Conservation (phyloP, 2,329 filamentous ascomycete genomes). For the Alternaria rosae region DNA sequence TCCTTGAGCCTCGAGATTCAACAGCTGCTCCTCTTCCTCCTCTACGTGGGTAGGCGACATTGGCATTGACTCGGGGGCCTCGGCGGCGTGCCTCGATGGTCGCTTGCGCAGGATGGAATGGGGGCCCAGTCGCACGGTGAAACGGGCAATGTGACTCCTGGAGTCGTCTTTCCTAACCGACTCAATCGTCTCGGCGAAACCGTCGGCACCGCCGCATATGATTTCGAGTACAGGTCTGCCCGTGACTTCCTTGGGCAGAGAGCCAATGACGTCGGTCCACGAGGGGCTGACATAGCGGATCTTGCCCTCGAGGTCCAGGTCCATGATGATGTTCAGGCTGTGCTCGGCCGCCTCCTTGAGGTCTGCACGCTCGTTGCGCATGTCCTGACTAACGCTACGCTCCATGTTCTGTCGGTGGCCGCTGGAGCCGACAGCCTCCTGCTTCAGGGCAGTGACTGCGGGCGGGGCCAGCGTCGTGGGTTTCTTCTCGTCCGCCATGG, state of each 20-base stretch:
- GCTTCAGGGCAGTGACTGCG: conserved; percentile 53
- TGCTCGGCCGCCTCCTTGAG: conserved; percentile 95
- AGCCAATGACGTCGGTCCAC: conserved; percentile 92
- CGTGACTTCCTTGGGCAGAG: conserved; percentile 73
- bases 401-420: conserved; percentile 57
- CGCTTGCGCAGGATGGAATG: conserved; percentile 46
- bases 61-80: conserved; percentile 38
- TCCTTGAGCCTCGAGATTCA: conserved; percentile 92
- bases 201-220: conserved; percentile 78
- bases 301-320: conserved; percentile 86
- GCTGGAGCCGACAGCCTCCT: conserved; percentile 44
- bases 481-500: conserved; percentile 37
- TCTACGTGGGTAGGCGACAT: conserved; percentile 39
- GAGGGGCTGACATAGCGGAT: conserved; percentile 97
- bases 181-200: conserved; percentile 84
- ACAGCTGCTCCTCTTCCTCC: conserved; percentile 59
- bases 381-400: conserved; percentile 81
- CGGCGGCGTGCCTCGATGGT: conserved; percentile 30
- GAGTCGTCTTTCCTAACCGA: conserved; percentile 89
- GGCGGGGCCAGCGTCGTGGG: conserved; percentile 52
- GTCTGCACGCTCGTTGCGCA: conserved; percentile 91
- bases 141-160: conserved; percentile 76
- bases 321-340: conserved; percentile 94
- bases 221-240: conserved; percentile 82
- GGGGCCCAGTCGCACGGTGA: conserved; percentile 47